Evolutionary conservation across 768 basidiomycete genomes (phyloP).

Genomic region (Lactifluus pinguis): DNA sequence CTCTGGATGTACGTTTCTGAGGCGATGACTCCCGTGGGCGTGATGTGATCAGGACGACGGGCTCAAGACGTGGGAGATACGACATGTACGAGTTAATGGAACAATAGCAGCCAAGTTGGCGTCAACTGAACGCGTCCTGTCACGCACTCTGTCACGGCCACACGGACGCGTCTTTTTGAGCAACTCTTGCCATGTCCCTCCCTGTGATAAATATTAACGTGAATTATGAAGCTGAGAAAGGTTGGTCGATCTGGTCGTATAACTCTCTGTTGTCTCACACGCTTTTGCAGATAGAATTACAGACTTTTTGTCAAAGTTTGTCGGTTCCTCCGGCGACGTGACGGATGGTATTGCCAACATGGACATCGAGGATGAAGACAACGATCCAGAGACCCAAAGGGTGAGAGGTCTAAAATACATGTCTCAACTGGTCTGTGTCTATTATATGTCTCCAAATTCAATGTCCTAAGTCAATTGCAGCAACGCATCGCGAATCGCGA

Average conservation of each 20-base stretch:
- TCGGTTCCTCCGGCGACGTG: constrained; percentile 54
- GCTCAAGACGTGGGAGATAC: background rate
- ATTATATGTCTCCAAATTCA: background rate
- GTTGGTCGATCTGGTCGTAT: constrained; percentile 27
- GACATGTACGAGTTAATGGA: background rate
- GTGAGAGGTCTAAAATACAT: constrained; percentile 63
- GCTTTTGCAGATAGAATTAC: constrained; percentile 49
- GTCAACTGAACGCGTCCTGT: background rate
- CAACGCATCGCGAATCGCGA: constrained; percentile 92
- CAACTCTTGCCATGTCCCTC: constrained; percentile 47
- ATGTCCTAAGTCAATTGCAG: constrained; percentile 31
- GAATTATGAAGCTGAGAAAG: constrained; percentile 65
- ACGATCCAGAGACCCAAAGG: constrained; percentile 26
- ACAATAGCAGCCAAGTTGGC: background rate
- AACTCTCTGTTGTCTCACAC: background rate
- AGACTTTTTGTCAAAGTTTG: constrained; percentile 63
- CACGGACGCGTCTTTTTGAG: constrained; percentile 20
- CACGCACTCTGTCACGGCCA: constrained; percentile 7
- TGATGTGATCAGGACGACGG: background rate
- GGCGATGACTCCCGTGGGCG: background rate
- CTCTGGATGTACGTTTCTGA: constrained; percentile 17
- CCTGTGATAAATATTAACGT: constrained; percentile 50
- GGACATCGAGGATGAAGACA: constrained; percentile 47
- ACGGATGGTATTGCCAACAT: constrained; percentile 61
- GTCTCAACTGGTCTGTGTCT: constrained; percentile 59